Evolutionary conservation across 2,329 filamentous ascomycete species (phyloP).

Genomic region (Aspergillus awamori): DNA sequence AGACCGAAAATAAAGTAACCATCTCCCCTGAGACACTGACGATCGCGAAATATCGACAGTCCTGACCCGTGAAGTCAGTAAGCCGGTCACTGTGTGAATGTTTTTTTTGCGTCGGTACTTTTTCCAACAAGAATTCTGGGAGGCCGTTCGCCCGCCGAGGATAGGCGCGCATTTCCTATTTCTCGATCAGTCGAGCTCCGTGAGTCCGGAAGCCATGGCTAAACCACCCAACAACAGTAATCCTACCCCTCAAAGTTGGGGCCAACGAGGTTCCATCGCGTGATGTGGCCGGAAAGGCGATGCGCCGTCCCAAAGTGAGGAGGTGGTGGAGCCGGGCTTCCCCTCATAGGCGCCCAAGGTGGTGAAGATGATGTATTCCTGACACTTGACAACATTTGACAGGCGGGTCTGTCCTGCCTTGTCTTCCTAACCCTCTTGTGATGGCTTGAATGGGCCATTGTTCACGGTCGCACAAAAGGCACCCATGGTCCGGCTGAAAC

Average conservation of each 20-base stretch:
- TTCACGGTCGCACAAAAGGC: background rate
- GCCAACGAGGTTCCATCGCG: constrained; percentile 4
- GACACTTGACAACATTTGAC: constrained; percentile 1
- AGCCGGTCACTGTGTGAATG: background rate
- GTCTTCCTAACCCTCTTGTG: background rate
- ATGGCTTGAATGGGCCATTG: too few relatives aligned
- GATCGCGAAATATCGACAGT: background rate
- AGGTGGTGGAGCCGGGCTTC: constrained; percentile 9
- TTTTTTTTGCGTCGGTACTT: background rate
- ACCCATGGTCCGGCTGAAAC: background rate
- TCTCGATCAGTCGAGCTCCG: background rate
- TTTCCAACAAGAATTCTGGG: background rate
- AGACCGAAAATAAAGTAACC: too few relatives aligned
- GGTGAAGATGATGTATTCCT: background rate
- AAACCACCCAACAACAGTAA: background rate
- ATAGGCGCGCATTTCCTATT: background rate
- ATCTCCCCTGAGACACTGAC: background rate
- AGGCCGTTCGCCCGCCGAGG: background rate
- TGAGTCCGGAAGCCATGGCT: constrained; percentile 2
- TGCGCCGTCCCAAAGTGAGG: background rate
- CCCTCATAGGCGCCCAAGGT: constrained; percentile 12
- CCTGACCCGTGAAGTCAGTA: background rate
- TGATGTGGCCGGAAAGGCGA: constrained; percentile 11
- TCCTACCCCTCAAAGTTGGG: background rate
- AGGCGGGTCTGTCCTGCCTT: background rate